Conservation (phyloP, 1,139 yeast species). For the Hemisphaericaspora lyxosophila region DNA sequence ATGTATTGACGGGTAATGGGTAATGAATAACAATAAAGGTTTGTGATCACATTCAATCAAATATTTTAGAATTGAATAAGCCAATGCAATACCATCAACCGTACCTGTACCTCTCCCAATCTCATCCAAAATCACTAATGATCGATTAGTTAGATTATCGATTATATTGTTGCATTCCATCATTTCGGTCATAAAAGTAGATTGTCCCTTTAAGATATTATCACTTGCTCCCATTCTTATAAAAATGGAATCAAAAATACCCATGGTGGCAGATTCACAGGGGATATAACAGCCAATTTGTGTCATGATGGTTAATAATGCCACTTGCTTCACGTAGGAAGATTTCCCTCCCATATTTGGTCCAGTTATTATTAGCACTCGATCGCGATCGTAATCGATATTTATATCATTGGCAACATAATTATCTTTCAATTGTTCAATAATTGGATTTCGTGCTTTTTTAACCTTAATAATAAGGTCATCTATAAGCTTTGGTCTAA, state of each 20-base stretch:
- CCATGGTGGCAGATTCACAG: slow-evolving; percentile 47
- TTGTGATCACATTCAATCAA: slow-evolving; percentile 45
- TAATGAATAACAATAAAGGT: slow-evolving; percentile 73
- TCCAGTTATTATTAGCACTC: slow-evolving; percentile 59
- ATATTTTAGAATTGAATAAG: slow-evolving; percentile 71
- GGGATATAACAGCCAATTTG: slow-evolving; percentile 50
- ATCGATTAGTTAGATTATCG: slow-evolving; percentile 40
- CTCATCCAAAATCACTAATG: slow-evolving; percentile 78
- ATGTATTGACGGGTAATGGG: slow-evolving; percentile 81
- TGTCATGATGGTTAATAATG: slow-evolving; percentile 53
- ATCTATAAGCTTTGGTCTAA: slow-evolving; percentile 53
- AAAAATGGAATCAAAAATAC: slow-evolving; percentile 58
- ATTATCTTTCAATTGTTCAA: slow-evolving; percentile 51
- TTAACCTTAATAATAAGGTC: slow-evolving; percentile 55
- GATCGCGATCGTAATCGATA: slow-evolving; percentile 42
- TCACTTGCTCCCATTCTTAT: slow-evolving; percentile 75
- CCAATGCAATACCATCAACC: slow-evolving; percentile 84
- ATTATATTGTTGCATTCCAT: slow-evolving; percentile 62
- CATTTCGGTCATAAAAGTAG: slow-evolving; percentile 78
- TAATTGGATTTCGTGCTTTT: slow-evolving; percentile 77
- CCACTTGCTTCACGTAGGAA: slow-evolving; percentile 65
- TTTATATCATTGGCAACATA: slow-evolving; percentile 73
- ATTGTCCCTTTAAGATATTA: slow-evolving; percentile 63
- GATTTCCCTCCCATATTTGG: slow-evolving; percentile 79
- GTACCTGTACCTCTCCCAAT: slow-evolving; percentile 89